Percentiles rank a stretch among this genome's conserved stretches.
Evolutionary conservation across 177 flowering plant species (phyloP).

Genomic region (Vitis hybrid): DNA sequence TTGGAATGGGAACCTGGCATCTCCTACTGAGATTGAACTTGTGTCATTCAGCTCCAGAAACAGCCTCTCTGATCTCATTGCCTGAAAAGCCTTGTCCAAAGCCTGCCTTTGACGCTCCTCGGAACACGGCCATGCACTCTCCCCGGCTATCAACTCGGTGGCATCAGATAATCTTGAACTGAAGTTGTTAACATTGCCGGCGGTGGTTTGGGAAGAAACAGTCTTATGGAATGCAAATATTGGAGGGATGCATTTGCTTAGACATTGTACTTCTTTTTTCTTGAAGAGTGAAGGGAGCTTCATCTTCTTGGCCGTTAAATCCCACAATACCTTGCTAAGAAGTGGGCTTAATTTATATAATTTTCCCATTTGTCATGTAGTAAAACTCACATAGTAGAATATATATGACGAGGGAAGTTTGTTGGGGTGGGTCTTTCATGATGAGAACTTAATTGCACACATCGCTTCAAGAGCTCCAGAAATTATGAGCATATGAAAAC

Average conservation of each 20-base stretch:
- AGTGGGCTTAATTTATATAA: neutral
- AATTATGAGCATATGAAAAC: too few relatives aligned
- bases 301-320: neutral
- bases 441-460: too few relatives aligned
- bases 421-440: too few relatives aligned
- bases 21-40: neutral
- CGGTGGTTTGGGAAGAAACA: neutral
- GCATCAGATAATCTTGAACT: neutral
- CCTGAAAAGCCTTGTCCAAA: neutral
- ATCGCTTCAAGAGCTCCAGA: too few relatives aligned
- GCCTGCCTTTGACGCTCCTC: neutral
- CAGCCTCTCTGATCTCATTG: conserved; percentile 2
- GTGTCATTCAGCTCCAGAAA: neutral
- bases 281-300: neutral
- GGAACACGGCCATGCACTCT: neutral
- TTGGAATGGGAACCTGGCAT: neutral
- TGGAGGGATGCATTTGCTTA: neutral
- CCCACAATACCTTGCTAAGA: too few relatives aligned
- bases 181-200: neutral
- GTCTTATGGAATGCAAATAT: neutral
- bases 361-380: neutral
- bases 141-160: neutral
- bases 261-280: neutral
- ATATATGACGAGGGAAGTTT: too few relatives aligned
- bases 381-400: neutral